Base-by-base conservation (phyloP, 148 eudicot species). In the Beta vulgaris region DNA sequence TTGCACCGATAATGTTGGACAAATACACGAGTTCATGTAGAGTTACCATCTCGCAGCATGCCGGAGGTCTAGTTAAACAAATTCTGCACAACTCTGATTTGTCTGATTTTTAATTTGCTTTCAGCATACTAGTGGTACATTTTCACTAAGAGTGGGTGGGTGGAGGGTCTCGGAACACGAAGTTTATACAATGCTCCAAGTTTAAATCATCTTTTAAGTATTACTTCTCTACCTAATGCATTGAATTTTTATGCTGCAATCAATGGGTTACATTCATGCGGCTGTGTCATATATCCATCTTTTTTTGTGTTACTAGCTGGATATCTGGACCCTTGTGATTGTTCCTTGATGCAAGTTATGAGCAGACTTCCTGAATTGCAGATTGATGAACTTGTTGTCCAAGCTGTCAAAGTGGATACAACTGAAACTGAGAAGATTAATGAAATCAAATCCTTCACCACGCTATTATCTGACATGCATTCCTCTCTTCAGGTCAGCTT, bases 341-440 rank as follows among this genome's bases (percentile, higher is more conserved):
- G 18, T 51, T 53, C 46, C 16, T 61, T 14, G 28, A 63, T 67
- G 55, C 13, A 43, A 53, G 2, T 26, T 35, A 21, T 31, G 42
- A 43, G 32, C 16, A 18, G 23, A 43, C 44, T 49, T 5, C 21
- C 21, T 15, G 15, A 23, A 9, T 78, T 80, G 83, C 93, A 93
- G 98, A 84, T 91, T 60, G 98, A 91, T 88, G 96, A 89, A 70
- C 85, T 89, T 78, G 98, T 91, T 76, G 88, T 84, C 58, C 84
- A 93, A 86, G 96, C 88, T 28, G 82, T 93, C 69, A 78, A 85
- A 40, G 75, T 75, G 59, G 69, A 85, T 75, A 72, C 77, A 61
- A 68, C 76, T 1, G 80, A 84, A 77, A 73, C 58, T 55, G 76
- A 84, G 21, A 78, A 60, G 42, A 81, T 57, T 28, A 73, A 83